A percentile compares a stretch with the other conserved stretches of the same genome.
These are phyloP conservation scores for Linum tenue DNA, from an alignment of 345 rosid genomes.

Conservation along the genomic window DNA sequence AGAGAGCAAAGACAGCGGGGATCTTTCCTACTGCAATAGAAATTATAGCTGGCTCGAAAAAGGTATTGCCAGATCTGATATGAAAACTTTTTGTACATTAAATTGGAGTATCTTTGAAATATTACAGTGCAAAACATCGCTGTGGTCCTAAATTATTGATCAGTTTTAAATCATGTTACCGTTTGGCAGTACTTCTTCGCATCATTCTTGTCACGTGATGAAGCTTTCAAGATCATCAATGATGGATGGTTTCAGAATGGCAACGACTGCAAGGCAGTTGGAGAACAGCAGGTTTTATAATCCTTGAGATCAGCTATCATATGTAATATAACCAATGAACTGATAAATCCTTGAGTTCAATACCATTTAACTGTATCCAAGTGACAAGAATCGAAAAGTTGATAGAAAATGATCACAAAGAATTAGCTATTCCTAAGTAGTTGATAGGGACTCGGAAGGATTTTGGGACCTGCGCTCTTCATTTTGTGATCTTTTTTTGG, in stretches of 20 bases:
- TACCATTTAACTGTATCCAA: background rate
- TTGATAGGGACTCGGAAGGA: too few species aligned
- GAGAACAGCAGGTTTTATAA: constrained; percentile 47
- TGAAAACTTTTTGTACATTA: too few species aligned
- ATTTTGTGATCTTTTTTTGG: too few species aligned
- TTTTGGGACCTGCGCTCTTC: too few species aligned
- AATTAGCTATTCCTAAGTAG: too few species aligned
- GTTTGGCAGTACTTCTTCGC: constrained; percentile 59
- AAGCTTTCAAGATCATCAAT: constrained; percentile 50
- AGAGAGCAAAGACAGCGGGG: constrained; percentile 92
- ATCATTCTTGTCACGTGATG: constrained; percentile 65
- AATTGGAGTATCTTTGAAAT: background rate
- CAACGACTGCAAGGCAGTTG: constrained; percentile 17
- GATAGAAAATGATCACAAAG: too few species aligned
- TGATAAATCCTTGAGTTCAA: background rate
- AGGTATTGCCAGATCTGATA: constrained; percentile 36
- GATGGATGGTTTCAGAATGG: constrained; percentile 51
- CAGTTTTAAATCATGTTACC: constrained; percentile 16
- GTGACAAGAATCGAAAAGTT: background rate
- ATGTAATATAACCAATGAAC: background rate
- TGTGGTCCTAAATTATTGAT: background rate
- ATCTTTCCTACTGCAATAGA: constrained; percentile 94
- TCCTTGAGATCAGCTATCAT: background rate
- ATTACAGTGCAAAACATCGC: background rate
- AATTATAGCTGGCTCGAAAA: constrained; percentile 68